Percentiles rank a stretch among this genome's conserved stretches.
Conservation (phyloP, 2,329 filamentous ascomycete species). For the Neocucurbitaria cava region DNA sequence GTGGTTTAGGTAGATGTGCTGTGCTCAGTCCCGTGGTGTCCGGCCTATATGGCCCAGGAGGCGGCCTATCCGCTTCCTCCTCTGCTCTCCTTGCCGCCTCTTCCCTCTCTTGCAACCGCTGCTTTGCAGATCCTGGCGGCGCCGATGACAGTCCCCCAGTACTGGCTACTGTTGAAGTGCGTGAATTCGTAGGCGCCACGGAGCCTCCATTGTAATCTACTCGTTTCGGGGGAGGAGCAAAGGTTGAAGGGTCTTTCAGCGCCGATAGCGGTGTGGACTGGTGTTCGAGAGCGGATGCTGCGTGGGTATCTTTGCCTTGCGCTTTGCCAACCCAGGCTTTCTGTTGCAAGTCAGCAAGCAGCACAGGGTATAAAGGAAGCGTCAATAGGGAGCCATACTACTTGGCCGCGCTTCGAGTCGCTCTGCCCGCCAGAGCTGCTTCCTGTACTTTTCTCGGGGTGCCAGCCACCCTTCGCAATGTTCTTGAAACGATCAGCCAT, state of each 20-base stretch:
- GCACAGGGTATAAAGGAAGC: neutral
- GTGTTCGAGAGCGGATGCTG: constrained; percentile 53
- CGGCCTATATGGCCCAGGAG: constrained; percentile 70
- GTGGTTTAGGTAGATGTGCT: constrained; percentile 73
- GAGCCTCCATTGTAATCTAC: constrained; percentile 57
- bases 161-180: constrained; percentile 43
- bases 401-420: constrained; percentile 61
- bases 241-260: constrained; percentile 77
- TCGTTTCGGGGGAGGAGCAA: constrained; percentile 80
- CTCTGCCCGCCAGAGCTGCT: constrained; percentile 28
- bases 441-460: constrained; percentile 45
- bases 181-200: constrained; percentile 47
- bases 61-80: constrained; percentile 46
- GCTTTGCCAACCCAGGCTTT: constrained; percentile 65
- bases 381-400: constrained; percentile 57
- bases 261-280: constrained; percentile 69
- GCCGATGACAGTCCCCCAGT: constrained; percentile 41
- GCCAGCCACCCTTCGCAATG: constrained; percentile 58
- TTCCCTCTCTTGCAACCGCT: constrained; percentile 44
- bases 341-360: constrained; percentile 44
- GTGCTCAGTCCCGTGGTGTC: constrained; percentile 77
- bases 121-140: constrained; percentile 49
- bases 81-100: constrained; percentile 46
- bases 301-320: constrained; percentile 53
- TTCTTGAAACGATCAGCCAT: constrained; percentile 33